These are phyloP conservation scores for Micractinium sp. DNA, from an alignment of 139 green algal species.

Conservation along the genomic window DNA sequence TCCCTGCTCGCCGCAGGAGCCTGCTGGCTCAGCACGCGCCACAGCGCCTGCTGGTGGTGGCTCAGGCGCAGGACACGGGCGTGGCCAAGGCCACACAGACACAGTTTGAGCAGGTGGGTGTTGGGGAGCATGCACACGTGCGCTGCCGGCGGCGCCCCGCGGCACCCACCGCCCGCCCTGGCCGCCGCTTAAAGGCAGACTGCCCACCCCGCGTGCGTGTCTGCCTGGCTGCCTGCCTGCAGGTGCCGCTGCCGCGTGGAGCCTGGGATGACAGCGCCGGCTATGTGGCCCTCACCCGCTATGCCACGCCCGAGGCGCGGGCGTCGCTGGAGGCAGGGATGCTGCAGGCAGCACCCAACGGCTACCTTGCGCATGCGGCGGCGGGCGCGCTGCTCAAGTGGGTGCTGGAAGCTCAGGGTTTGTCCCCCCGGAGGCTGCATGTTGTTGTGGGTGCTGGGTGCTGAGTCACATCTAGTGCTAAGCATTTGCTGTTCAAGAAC, in stretches of 20 bases:
- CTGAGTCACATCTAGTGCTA: neutral
- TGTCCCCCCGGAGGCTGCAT: too few species aligned
- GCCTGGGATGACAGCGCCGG: slow-evolving; percentile 58
- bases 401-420: neutral
- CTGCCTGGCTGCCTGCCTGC: slow-evolving; percentile 18
- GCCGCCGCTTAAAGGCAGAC: slow-evolving; percentile 41
- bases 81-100: neutral
- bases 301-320: slow-evolving; percentile 17
- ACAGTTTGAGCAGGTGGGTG: slow-evolving; percentile 44
- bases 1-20: neutral
- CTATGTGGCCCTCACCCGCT: slow-evolving; percentile 23
- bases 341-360: neutral
- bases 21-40: neutral
- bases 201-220: too few species aligned
- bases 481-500: neutral
- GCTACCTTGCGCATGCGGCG: slow-evolving; percentile 71
- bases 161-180: too few species aligned
- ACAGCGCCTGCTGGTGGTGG: slow-evolving; percentile 13
- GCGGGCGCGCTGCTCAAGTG: slow-evolving; percentile 68
- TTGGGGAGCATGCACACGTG: slow-evolving; percentile 31
- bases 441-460: too few species aligned
- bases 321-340: slow-evolving; percentile 13
- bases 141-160: neutral
- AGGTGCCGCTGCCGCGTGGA: slow-evolving; percentile 32
- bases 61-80: slow-evolving; percentile 7